A percentile compares a stretch with the other conserved stretches of the same genome.
These are phyloP conservation scores for Aspergillus pseudoterreus DNA, from an alignment of 2,329 filamentous ascomycete species.

Conservation along the genomic window DNA sequence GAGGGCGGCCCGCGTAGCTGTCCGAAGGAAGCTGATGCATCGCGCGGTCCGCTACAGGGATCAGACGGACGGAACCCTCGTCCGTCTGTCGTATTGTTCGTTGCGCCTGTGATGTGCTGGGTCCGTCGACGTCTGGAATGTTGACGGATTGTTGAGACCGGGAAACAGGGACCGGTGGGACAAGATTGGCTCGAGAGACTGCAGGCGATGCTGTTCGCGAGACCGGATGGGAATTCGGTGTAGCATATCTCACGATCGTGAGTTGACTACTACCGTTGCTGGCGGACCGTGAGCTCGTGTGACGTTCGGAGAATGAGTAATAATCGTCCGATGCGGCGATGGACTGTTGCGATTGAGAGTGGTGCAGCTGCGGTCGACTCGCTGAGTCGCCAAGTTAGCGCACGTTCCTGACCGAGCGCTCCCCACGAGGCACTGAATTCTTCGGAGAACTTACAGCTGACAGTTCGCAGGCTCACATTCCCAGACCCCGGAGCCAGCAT, in stretches of 20 bases:
- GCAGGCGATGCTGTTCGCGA: slow-evolving; percentile 28
- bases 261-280: slow-evolving; percentile 30
- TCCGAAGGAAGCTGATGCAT: slow-evolving; percentile 24
- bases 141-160: slow-evolving; percentile 9
- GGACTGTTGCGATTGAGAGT: slow-evolving; percentile 44
- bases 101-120: slow-evolving; percentile 17
- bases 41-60: slow-evolving; percentile 21
- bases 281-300: slow-evolving; percentile 31
- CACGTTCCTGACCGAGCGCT: background rate
- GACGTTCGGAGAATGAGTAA: slow-evolving; percentile 45
- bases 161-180: slow-evolving; percentile 14
- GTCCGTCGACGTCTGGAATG: slow-evolving; percentile 5
- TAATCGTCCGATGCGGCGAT: slow-evolving; percentile 48
- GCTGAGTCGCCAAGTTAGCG: slow-evolving; percentile 24
- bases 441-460: slow-evolving; percentile 34
- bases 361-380: slow-evolving; percentile 43
- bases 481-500: slow-evolving; percentile 23
- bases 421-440: background rate
- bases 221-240: slow-evolving; percentile 38
- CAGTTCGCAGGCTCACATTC: slow-evolving; percentile 32
- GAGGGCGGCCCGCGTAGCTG: slow-evolving; percentile 37
- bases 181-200: slow-evolving; percentile 24
- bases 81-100: slow-evolving; percentile 28
- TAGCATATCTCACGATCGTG: slow-evolving; percentile 41
- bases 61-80: slow-evolving; percentile 19